Base-by-base conservation (phyloP, 257 asterid genomes). In the Solanum boliviense region DNA sequence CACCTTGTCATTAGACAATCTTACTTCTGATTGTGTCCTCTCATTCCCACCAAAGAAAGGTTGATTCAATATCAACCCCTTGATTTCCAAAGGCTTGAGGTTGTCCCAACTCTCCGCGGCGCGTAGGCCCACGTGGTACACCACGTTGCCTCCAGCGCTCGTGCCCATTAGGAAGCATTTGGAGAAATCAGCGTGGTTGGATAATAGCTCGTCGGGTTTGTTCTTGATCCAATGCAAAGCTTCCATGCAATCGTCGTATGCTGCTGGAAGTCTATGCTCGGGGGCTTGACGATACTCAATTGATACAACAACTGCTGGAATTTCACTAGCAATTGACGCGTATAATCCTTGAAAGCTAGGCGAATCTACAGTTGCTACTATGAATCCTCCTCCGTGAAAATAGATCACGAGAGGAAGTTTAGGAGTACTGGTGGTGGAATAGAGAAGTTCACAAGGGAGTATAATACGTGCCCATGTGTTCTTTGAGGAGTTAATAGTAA, bases 191-290 rank as follows among this genome's bases (percentile, higher is more conserved):
- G 85, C 91, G 12, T 87, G 75, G 27, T 87, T 83, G 0, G 67
- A 29, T 29, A 91, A 71, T 90, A 88, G 87, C 29, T 87, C 88
- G n/a, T 91, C 91, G 8, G 65, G 36, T 38, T 16, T 16, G 32
- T 41, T n/a, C 72, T 83, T 86, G 73, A 84, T 88, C 90, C 89
- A 91, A 10, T 83, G 34, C 88, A 89, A 44, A 39, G 84, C 87
- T 74, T 82, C 89, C 82, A 86, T 9, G 21, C 88, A 88, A 27
- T 91, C 92, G 1, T 89, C 88, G 6, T 84, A 91, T 5, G 92
- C 92, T 25, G 90, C 91, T 2, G 92, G 92, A 27, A 91, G 86
- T 68, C 90, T 87, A 32, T 91, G 85, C 48, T 90, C 92, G 3
- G 91, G 91, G 13, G 90, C 92, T 9, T 74, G 88, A 27, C 91